These are phyloP conservation scores for Neopestalotiopsis rosae DNA, from an alignment of 2,329 filamentous ascomycete species.

Conservation along the genomic window DNA sequence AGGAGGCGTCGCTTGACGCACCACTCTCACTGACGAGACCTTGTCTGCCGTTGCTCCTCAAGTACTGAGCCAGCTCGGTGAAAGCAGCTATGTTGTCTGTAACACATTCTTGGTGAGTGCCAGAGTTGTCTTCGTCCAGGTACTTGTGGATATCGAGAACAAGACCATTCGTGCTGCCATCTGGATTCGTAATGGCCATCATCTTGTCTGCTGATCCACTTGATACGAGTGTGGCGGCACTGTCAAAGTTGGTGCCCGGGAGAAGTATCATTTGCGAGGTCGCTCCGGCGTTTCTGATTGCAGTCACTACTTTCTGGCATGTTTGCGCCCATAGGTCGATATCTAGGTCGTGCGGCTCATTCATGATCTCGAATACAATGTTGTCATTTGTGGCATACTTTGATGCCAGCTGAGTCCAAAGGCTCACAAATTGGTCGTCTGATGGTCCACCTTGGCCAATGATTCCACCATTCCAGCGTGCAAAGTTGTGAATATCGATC, in stretches of 20 bases:
- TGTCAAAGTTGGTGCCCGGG: conserved; percentile 65
- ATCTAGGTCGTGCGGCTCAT: conserved; percentile 69
- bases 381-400: conserved; percentile 61
- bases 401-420: conserved; percentile 64
- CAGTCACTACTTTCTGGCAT: conserved; percentile 67
- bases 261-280: conserved; percentile 66
- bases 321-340: conserved; percentile 63
- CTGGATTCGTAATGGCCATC: conserved; percentile 60
- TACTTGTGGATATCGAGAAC: conserved; percentile 67
- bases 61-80: conserved; percentile 49
- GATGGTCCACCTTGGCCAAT: conserved; percentile 70
- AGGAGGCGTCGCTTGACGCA: conserved; percentile 48
- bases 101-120: conserved; percentile 56
- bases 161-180: conserved; percentile 61
- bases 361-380: conserved; percentile 71
- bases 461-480: conserved; percentile 65
- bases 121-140: conserved; percentile 62
- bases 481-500: conserved; percentile 65
- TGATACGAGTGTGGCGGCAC: conserved; percentile 52
- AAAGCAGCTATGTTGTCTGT: conserved; percentile 59
- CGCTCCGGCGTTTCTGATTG: conserved; percentile 70
- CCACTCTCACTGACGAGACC: conserved; percentile 61
- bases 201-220: conserved; percentile 58
- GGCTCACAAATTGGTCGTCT: conserved; percentile 59
- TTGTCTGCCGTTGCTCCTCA: conserved; percentile 52